Conservation (phyloP, 257 asterid genomes). For the Gardenia jasminoides region DNA sequence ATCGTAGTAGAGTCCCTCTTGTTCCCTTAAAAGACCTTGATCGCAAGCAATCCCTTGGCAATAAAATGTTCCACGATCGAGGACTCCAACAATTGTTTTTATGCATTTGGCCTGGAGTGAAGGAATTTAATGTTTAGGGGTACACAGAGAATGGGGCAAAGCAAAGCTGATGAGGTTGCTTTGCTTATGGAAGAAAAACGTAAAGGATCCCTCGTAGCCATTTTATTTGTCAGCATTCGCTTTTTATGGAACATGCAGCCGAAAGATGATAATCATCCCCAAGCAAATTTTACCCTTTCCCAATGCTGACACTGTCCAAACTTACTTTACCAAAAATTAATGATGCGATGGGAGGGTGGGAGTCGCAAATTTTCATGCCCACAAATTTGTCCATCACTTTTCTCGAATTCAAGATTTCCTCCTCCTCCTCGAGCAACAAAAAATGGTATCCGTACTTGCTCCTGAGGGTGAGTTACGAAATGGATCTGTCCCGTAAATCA, state of each 20-base stretch:
- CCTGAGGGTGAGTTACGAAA: neutral
- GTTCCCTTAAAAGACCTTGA: no score
- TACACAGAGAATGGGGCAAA: neutral
- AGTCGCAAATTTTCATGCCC: constrained; percentile 30
- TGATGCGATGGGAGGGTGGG: neutral
- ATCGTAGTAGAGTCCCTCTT: no score
- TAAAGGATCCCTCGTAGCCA: constrained; percentile 12
- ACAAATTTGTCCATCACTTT: constrained; percentile 29
- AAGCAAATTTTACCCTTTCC: constrained; percentile 34
- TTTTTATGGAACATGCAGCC: constrained; percentile 46
- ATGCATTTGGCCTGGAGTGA: neutral
- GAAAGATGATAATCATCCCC: constrained; percentile 37
- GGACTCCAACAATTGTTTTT: no score
- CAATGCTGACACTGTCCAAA: constrained; percentile 38
- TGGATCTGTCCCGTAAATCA: neutral
- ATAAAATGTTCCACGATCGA: no score
- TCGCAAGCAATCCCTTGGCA: no score
- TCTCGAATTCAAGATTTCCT: constrained; percentile 32
- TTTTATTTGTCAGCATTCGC: constrained; percentile 28
- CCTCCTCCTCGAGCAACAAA: constrained; percentile 63
- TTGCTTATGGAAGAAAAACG: neutral
- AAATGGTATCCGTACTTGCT: constrained; percentile 13
- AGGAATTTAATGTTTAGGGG: no score
- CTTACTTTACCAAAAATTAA: constrained; percentile 16
- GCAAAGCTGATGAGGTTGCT: neutral